phyloP scores from a whole-genome alignment of 1,284 basidiomycete genomes.

The Megacollybia platyphylla region DNA sequence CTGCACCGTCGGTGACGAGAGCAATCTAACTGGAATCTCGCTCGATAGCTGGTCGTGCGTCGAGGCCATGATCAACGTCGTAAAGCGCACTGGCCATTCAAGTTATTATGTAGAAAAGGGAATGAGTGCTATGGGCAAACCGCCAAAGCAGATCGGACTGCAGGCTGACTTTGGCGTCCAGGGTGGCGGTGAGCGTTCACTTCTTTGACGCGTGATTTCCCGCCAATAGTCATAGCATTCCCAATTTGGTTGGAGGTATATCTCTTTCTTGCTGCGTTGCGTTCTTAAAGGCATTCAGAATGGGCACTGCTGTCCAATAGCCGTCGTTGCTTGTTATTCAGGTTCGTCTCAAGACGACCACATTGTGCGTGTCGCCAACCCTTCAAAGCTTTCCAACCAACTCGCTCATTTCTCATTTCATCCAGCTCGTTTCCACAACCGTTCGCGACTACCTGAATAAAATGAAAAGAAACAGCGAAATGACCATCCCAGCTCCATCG shows the following conservation, averaged over 20 bases:
- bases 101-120: constrained; percentile 76
- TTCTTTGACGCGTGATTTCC: constrained; percentile 3
- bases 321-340: constrained; percentile 69
- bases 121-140: constrained; percentile 70
- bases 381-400: background rate
- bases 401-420: background rate
- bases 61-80: constrained; percentile 69
- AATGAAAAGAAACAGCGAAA: constrained; percentile 24
- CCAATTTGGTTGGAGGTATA: constrained; percentile 71
- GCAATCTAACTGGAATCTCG: constrained; percentile 61
- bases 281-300: constrained; percentile 30
- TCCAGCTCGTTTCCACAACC: constrained; percentile 49
- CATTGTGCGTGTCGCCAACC: constrained; percentile 30
- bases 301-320: constrained; percentile 70
- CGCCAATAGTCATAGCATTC: constrained; percentile 37
- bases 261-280: constrained; percentile 2
- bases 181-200: constrained; percentile 53
- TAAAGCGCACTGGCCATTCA: constrained; percentile 69
- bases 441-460: constrained; percentile 62
- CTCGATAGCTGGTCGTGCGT: constrained; percentile 67
- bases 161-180: constrained; percentile 45
- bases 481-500: constrained; percentile 8
- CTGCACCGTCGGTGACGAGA: constrained; percentile 71
- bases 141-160: constrained; percentile 54
- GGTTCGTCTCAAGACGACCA: constrained; percentile 73